Conservation (phyloP, 129 eudicot genomes). For the Sambucus nigra region DNA sequence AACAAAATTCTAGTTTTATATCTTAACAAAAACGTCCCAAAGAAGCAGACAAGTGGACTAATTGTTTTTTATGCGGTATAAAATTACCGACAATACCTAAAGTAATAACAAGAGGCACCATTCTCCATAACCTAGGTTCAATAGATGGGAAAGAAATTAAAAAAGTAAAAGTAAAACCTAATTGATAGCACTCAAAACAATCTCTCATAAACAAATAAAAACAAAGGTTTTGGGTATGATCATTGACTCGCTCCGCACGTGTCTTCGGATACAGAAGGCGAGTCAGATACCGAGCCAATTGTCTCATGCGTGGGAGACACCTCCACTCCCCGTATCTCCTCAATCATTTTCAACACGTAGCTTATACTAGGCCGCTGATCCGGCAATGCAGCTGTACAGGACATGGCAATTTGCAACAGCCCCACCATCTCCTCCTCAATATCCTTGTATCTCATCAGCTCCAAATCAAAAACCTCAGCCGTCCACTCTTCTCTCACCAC, state of each 20-base stretch:
- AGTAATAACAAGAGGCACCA: background rate
- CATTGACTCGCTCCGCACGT: conserved; percentile 38
- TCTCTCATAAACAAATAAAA: conserved; percentile 6
- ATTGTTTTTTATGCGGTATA: too few relatives aligned
- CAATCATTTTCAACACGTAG: conserved; percentile 59
- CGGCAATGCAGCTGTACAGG: conserved; percentile 48
- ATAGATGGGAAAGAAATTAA: background rate
- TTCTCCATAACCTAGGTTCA: background rate
- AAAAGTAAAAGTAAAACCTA: conserved; percentile 13
- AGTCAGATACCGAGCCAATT: conserved; percentile 35
- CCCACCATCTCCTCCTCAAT: conserved; percentile 88
- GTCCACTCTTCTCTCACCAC: conserved; percentile 97
- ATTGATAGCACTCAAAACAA: conserved; percentile 16
- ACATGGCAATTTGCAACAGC: conserved; percentile 61
- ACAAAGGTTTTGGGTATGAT: background rate
- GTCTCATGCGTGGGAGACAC: conserved; percentile 40
- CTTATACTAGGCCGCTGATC: conserved; percentile 65
- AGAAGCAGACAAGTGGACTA: too few relatives aligned
- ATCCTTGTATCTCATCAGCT: conserved; percentile 75
- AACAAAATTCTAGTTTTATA: too few relatives aligned
- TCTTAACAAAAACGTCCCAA: too few relatives aligned
- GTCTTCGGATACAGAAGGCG: conserved; percentile 39
- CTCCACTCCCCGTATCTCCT: conserved; percentile 49
- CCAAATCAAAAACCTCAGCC: conserved; percentile 86
- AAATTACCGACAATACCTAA: too few relatives aligned